Evolutionary conservation across 805 yeast genomes (phyloP).

Genomic region (Kodamaea restingae): DNA sequence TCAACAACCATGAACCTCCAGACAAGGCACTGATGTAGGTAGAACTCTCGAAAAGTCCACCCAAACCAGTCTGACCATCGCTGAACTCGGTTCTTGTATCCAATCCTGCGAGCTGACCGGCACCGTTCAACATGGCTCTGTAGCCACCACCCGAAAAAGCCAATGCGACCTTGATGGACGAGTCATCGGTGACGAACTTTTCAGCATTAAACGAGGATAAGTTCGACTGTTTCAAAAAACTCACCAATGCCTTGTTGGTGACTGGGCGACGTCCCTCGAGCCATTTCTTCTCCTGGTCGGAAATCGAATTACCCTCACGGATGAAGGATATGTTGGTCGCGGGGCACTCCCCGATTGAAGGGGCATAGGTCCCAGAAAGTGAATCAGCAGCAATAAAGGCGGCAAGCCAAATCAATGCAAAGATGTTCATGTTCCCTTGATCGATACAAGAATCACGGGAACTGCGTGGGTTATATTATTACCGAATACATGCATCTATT

Average conservation of each 20-base stretch:
- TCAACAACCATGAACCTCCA: conserved; percentile 83
- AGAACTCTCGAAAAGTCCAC: conserved; percentile 69
- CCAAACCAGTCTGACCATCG: conserved; percentile 46
- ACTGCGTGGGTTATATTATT: too few species aligned
- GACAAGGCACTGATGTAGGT: conserved; percentile 74
- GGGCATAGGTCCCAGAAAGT: conserved; percentile 21
- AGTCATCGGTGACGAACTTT: conserved; percentile 17
- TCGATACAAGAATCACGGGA: too few species aligned
- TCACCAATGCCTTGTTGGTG: conserved; percentile 21
- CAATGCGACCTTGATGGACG: conserved; percentile 23
- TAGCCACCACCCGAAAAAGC: conserved; percentile 42
- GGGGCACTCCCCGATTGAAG: conserved; percentile 28
- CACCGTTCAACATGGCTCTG: conserved; percentile 61
- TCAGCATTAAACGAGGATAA: conserved; percentile 21
- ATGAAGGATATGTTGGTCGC: conserved; percentile 12
- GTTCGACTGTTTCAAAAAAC: conserved; percentile 21
- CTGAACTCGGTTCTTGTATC: conserved; percentile 66
- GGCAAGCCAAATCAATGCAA: background rate
- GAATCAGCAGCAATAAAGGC: conserved; percentile 6
- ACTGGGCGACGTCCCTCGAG: conserved; percentile 19
- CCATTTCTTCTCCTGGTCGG: conserved; percentile 24
- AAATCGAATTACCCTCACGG: conserved; percentile 24
- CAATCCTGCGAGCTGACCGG: conserved; percentile 75
- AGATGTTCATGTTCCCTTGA: too few species aligned
- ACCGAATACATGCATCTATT: too few species aligned